These are phyloP conservation scores for Rhodofomes roseus DNA, from an alignment of 1,284 basidiomycete genomes.

Conservation along the genomic window DNA sequence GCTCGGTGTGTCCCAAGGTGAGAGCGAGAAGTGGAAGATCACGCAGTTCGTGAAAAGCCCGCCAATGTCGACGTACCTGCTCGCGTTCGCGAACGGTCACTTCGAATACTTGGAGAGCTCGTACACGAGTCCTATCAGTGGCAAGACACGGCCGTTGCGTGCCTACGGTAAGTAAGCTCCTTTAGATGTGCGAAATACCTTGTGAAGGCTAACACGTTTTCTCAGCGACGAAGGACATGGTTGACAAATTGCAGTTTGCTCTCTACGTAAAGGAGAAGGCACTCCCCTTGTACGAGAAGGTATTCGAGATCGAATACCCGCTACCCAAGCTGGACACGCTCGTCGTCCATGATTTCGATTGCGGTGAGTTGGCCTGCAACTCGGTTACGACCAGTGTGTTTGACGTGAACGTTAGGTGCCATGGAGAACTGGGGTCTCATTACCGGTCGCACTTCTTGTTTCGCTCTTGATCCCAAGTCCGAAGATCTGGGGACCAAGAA, in stretches of 20 bases:
- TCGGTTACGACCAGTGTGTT: neutral
- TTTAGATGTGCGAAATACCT: neutral
- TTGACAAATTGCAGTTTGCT: conserved; percentile 80
- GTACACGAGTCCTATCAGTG: conserved; percentile 80
- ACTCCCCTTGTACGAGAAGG: conserved; percentile 89
- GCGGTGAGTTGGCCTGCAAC: conserved; percentile 38
- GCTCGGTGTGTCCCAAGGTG: conserved; percentile 12
- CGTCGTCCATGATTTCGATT: conserved; percentile 83
- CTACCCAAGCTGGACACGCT: conserved; percentile 92
- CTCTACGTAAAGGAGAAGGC: conserved; percentile 88
- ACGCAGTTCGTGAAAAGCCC: conserved; percentile 78
- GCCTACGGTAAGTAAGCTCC: conserved; percentile 63
- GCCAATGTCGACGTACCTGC: conserved; percentile 87
- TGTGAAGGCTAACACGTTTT: neutral
- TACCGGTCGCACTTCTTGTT: conserved; percentile 83
- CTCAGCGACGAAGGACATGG: conserved; percentile 80
- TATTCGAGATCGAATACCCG: conserved; percentile 90
- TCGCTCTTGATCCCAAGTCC: conserved; percentile 79
- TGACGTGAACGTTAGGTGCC: conserved; percentile 45
- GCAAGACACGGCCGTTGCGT: conserved; percentile 78
- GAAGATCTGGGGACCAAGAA: conserved; percentile 79
- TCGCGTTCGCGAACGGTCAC: conserved; percentile 87
- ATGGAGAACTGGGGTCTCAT: conserved; percentile 99
- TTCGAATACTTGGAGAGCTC: conserved; percentile 76
- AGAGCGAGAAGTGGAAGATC: conserved; percentile 67